A percentile compares a stretch with the other conserved stretches of the same genome.
phyloP scores from a whole-genome alignment of 2,329 filamentous ascomycete genomes.

The Penicillium oxalicum region DNA sequence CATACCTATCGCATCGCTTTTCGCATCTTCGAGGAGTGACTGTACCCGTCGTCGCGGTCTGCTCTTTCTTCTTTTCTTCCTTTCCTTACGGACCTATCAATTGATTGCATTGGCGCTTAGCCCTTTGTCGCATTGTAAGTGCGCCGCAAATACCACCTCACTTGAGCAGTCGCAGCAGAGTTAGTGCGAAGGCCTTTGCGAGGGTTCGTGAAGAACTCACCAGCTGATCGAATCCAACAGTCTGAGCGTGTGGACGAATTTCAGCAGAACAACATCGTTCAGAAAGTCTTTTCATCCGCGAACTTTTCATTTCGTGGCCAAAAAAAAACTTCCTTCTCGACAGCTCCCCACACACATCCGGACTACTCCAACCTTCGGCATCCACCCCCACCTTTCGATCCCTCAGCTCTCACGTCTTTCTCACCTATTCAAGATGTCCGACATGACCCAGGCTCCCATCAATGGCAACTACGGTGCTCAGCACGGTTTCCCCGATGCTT shows the following conservation, averaged over 20 bases:
- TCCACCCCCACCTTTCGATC: slow-evolving; percentile 10
- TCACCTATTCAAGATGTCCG: slow-evolving; percentile 29
- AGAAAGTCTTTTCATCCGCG: background rate
- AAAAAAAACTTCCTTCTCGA: slow-evolving; percentile 10
- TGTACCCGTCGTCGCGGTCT: slow-evolving; percentile 3
- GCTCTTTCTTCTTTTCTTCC: slow-evolving; percentile 10
- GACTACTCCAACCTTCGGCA: slow-evolving; percentile 14
- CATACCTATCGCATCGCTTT: slow-evolving; percentile 18
- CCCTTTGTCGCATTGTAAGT: slow-evolving; percentile 29
- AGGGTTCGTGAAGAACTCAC: background rate
- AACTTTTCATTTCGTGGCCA: too few relatives aligned
- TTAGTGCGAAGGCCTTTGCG: background rate
- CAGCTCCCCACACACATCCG: slow-evolving; percentile 1
- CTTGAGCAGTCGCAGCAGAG: slow-evolving; percentile 1
- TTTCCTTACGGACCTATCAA: slow-evolving; percentile 12
- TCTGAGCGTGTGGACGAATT: too few relatives aligned
- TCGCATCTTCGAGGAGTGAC: slow-evolving; percentile 11
- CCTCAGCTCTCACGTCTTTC: slow-evolving; percentile 8
- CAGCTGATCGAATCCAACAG: background rate
- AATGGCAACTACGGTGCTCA: slow-evolving; percentile 40
- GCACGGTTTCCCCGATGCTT: slow-evolving; percentile 35
- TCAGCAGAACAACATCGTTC: too few relatives aligned
- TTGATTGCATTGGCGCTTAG: slow-evolving; percentile 19
- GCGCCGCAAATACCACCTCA: slow-evolving; percentile 1
- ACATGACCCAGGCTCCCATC: slow-evolving; percentile 36